Conservation (phyloP, 768 basidiomycete genomes). For the Collybiopsis luxurians region DNA sequence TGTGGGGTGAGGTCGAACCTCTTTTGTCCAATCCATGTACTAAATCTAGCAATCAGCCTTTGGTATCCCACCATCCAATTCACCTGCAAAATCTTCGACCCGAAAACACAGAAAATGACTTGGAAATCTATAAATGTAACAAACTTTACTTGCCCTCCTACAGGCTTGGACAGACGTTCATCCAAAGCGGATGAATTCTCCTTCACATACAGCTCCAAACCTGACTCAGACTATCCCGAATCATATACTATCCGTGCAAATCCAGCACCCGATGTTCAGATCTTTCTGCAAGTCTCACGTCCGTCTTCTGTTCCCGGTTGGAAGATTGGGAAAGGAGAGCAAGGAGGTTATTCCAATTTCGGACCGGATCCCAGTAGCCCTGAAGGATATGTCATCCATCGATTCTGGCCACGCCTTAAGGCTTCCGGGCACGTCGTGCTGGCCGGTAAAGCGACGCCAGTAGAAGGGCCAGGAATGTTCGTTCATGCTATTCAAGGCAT, state of each 20-base stretch:
- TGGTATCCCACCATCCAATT: conserved; percentile 97
- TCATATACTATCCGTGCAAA: conserved; percentile 78
- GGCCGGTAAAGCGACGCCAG: conserved; percentile 55
- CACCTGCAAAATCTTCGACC: conserved; percentile 84
- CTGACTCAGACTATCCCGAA: conserved; percentile 65
- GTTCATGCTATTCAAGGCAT: conserved; percentile 98
- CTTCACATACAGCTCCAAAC: conserved; percentile 59
- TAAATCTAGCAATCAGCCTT: conserved; percentile 44
- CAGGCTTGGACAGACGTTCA: conserved; percentile 81
- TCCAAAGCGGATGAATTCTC: conserved; percentile 84
- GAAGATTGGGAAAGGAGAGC: conserved; percentile 86
- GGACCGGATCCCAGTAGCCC: conserved; percentile 65
- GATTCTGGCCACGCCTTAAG: conserved; percentile 79
- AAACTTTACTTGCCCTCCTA: conserved; percentile 76
- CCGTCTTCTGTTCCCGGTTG: conserved; percentile 76
- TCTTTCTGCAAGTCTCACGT: conserved; percentile 72
- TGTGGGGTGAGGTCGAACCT: conserved; percentile 64
- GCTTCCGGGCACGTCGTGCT: conserved; percentile 66
- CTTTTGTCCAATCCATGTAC: conserved; percentile 6
- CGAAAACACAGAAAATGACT: conserved; percentile 63
- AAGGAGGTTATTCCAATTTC: conserved; percentile 90
- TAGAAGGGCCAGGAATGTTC: conserved; percentile 77
- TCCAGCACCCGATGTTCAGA: conserved; percentile 73
- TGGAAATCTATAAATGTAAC: conserved; percentile 90
- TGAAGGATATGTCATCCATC: conserved; percentile 86